Evolutionary conservation across 164 flowering plant species (phyloP), one percentile per base, ranked within the genome.

Genomic region (Chimonanthus salicifolius): DNA sequence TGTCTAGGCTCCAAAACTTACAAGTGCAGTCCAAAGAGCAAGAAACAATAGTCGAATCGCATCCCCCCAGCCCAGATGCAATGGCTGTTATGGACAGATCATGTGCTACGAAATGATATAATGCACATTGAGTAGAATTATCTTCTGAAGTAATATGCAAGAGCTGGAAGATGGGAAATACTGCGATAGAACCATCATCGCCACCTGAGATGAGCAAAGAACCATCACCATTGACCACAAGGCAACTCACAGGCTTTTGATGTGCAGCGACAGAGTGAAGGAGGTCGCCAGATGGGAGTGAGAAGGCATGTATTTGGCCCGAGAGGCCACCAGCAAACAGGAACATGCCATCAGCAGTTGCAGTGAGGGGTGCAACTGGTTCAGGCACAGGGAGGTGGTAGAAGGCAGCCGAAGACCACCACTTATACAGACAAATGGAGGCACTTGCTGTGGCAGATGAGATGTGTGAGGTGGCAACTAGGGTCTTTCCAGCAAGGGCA

Each of bases 321-420:
- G 88, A 88, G 21, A 87, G 8, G 48, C 90, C 88, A 0, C 90
- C 90, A 5, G 86, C 83, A 45, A 88, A 86, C 65, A 88, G 78
- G 66, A 70, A 84, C 0, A 18, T 65, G 33, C 91, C 87, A 47
- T 88, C 87, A 0, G 70, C 51, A 2, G 86, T 80, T 73, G 84
- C 81, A 1, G 75, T 71, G 6, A 88, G 51, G 3, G 89, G 89
- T 3, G 86, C 88, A 2, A 83, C 87, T 8, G 88, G 88, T 72
- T 86, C 91, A 3, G 88, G 89, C 58, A 81, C 13, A n/a, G 85
- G 74, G 8, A 86, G 72, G 64, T 81, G 75, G 62, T 62, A 58
- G 67, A 54, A 67, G 9, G 82, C 68, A 21, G 65, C 51, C 1
- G 82, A 71, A 9, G 82, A 79, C 77, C 82, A 76, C 79, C 79